phyloP scores from a whole-genome alignment of 306 rosid species.

The Glycine soja region DNA sequence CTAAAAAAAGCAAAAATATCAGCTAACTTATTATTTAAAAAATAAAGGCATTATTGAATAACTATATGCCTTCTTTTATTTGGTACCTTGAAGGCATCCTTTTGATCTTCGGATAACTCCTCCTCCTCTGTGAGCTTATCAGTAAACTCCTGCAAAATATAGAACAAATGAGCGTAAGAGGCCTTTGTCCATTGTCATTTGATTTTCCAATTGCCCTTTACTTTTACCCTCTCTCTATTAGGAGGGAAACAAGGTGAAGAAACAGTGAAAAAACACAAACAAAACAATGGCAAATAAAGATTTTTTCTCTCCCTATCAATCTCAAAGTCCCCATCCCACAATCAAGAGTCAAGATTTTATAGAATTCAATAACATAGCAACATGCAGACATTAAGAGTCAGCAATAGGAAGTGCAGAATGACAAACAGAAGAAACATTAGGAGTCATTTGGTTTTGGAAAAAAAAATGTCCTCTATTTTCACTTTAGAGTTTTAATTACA shows the following conservation, averaged over 20 bases:
- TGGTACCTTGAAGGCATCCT: slow-evolving; percentile 78
- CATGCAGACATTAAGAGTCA: neutral
- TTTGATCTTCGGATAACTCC: slow-evolving; percentile 68
- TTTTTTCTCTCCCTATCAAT: neutral
- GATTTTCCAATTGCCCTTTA: slow-evolving; percentile 5
- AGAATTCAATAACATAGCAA: neutral
- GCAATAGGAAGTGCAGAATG: slow-evolving; percentile 15
- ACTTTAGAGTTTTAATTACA: neutral
- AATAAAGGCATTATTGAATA: neutral
- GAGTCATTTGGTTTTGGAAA: neutral
- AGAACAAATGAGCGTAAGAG: slow-evolving; percentile 20
- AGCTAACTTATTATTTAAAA: neutral
- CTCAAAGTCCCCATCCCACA: slow-evolving; percentile 6
- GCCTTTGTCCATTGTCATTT: neutral
- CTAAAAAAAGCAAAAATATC: slow-evolving; percentile 46
- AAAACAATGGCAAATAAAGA: slow-evolving; percentile 14
- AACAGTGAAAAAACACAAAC: slow-evolving; percentile 9
- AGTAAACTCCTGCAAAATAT: slow-evolving; percentile 74
- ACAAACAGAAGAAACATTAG: slow-evolving; percentile 9
- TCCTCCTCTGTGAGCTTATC: slow-evolving; percentile 73
- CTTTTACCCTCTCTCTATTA: neutral
- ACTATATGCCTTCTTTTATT: slow-evolving; percentile 12
- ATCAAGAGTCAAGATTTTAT: neutral
- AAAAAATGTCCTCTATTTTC: neutral
- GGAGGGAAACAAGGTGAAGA: neutral